These are phyloP conservation scores for Coemansia sp. DNA, from an alignment of 192 early-diverging fungal genomes.

Conservation along the genomic window DNA sequence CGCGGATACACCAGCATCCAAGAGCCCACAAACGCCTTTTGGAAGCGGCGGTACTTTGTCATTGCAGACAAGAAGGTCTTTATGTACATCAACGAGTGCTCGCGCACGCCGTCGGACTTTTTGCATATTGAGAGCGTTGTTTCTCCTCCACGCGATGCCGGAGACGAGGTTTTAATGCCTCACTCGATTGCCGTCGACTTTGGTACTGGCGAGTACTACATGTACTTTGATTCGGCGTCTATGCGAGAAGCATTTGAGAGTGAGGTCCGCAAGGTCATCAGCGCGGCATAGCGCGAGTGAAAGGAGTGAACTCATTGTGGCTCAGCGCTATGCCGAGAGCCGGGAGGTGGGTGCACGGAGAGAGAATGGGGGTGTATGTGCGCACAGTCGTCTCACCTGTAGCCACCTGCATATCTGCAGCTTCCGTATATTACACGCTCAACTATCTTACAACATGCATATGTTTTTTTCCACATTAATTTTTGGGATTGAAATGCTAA, in stretches of 20 bases:
- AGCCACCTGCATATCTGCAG: not conserved
- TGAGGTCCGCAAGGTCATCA: conserved; percentile 22
- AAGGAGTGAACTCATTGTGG: not conserved
- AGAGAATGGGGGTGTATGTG: not conserved
- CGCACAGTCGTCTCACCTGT: not conserved
- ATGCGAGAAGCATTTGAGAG: conserved; percentile 36
- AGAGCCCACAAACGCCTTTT: conserved; percentile 40
- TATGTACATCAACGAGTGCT: conserved; percentile 51
- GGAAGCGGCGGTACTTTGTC: conserved; percentile 52
- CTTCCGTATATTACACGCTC: not conserved
- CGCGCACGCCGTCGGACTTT: conserved; percentile 33
- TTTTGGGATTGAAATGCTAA: not conserved
- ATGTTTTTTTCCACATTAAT: not conserved
- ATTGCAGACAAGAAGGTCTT: conserved; percentile 40
- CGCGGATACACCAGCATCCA: conserved; percentile 51
- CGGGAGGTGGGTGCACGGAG: not conserved
- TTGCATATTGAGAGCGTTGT: conserved; percentile 17
- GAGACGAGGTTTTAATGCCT: conserved; percentile 45
- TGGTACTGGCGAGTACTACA: conserved; percentile 40
- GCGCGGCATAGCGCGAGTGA: not conserved
- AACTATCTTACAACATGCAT: not conserved
- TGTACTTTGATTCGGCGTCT: conserved; percentile 36
- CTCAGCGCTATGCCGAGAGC: not conserved
- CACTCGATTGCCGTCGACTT: conserved; percentile 40
- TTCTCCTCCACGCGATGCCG: conserved; percentile 32